Evolutionary conservation across 2,329 filamentous ascomycete species (phyloP), one percentile per base, ranked within the genome.

Genomic region (Colletotrichum paranaense): DNA sequence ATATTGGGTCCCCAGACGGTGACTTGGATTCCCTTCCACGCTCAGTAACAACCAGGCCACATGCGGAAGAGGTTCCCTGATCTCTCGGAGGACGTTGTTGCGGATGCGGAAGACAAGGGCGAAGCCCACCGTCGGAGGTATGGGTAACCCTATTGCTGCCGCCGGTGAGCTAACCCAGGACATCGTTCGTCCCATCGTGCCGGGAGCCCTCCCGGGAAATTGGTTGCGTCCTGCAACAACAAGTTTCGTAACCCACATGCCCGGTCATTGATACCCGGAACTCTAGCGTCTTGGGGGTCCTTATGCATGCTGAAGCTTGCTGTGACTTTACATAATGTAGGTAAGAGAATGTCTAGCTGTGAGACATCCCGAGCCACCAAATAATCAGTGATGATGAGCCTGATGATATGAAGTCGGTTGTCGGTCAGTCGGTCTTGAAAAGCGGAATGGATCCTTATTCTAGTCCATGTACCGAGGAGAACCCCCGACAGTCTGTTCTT

Each of bases 181-280:
- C 24, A 59, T 59, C 64, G 70, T 69, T 70, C 70, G 60, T 70
- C 66, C 70, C 66, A 72, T 68, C 53, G 58, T 53, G 69, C 65
- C 42, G 30, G 69, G 58, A 69, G 52, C 22, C 38, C 19, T 64
- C 57, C 69, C 69, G 59, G 69, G 65, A 72, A 59, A 72, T 69
- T 69, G 53, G 59, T 52, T 56, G 14, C 42, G 52, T 68, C 52
- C 69, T 72, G 68, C 68, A 68, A 57, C 49, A 22, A 28, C 35
- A 26, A 58, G 24, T 26, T 63, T 62, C 32, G 32, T 60, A 46
- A 60, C 24, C 56, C 63, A 62, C 59, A 35, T 32, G 42, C 32
- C 56, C 35, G 56, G 63, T 60, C 14, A 26, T 26, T 14, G 22
- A 62, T 71, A 56, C 55, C 32, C 55, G 52, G 9, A 46, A 56